Base-by-base conservation (phyloP, 2,329 filamentous ascomycete species). In the Cladorrhinum sp. region DNA sequence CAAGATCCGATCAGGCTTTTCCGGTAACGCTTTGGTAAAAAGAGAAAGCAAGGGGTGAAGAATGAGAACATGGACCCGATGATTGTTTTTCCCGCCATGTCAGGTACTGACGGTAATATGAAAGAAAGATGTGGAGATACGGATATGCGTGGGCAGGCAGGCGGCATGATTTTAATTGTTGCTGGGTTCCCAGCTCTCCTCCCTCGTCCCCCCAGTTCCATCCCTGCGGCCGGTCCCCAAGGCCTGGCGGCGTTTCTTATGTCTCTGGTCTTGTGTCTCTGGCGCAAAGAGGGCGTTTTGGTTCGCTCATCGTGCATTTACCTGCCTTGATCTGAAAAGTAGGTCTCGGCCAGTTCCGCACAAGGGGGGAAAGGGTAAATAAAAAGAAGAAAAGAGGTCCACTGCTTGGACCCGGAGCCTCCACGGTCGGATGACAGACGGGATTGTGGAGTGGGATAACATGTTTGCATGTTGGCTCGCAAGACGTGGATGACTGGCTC, bases 401-500 rank as follows among this genome's bases (percentile, higher is more conserved):
- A 30, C 53, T 36, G 24, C 26, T 24, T 14, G 26, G 8, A 1
- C n/a, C 33, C 9, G 16, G 36, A 50, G 51, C 55, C 30, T 58
- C 57, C 49, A 26, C 18, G 2, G 21, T 55, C 28, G 30, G 52
- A 33, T 16, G 36, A 56, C 52, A 54, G 60, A 26, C 4, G 42
- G 33, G 33, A n/a, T 50, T 33, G 56, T 56, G 55, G 36, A 33
- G 36, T 30, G 39, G 55, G 24, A 49, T 18, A 50, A 53, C 56
- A 24, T 58, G 64, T 64, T 46, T 62, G 61, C 59, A 62, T 62
- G 59, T 60, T 60, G 61, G 59, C 46, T 57, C 26, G 46, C 53
- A 30, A 52, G 20, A 26, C 54, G 21, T 30, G 57, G 58, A 63
- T 58, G 61, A 65, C 53, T 65, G 63, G 63, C 50, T 56, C 18